These are phyloP conservation scores for Tuber microsphaerosporum DNA, from an alignment of 495 filamentous ascomycete genomes.

Conservation along the genomic window DNA sequence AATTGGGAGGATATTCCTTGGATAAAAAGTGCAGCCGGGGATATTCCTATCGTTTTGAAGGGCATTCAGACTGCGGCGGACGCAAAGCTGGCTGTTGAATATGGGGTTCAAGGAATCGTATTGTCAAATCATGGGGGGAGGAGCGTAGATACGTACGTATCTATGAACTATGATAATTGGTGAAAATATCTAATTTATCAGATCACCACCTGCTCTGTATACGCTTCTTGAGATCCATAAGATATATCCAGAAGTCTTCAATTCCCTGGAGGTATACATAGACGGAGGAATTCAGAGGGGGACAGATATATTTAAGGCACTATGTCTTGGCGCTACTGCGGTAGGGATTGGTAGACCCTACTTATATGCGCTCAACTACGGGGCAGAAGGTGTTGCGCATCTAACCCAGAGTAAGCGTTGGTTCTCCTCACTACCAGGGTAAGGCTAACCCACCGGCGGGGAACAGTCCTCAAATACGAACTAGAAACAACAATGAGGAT, in stretches of 20 bases:
- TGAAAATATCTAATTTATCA: slow-evolving; percentile 8
- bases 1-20: slow-evolving; percentile 66
- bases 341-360: slow-evolving; percentile 61
- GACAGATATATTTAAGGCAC: slow-evolving; percentile 61
- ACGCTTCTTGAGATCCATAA: slow-evolving; percentile 59
- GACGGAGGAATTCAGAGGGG: slow-evolving; percentile 62
- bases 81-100: slow-evolving; percentile 51
- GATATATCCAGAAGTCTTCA: slow-evolving; percentile 55
- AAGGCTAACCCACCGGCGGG: background rate
- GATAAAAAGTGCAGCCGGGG: slow-evolving; percentile 46
- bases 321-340: slow-evolving; percentile 59
- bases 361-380: slow-evolving; percentile 51
- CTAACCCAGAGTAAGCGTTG: slow-evolving; percentile 27
- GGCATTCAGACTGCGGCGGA: slow-evolving; percentile 60
- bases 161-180: background rate
- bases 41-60: slow-evolving; percentile 55
- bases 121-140: slow-evolving; percentile 65
- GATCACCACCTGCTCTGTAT: slow-evolving; percentile 53
- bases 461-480: slow-evolving; percentile 62
- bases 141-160: slow-evolving; percentile 53
- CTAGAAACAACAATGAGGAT: slow-evolving; percentile 72
- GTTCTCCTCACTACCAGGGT: slow-evolving; percentile 17
- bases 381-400: slow-evolving; percentile 45
- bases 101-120: slow-evolving; percentile 53
- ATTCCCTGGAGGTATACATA: slow-evolving; percentile 56